Base-by-base conservation (phyloP, 768 basidiomycete genomes). In the Termitomyces sp. region DNA sequence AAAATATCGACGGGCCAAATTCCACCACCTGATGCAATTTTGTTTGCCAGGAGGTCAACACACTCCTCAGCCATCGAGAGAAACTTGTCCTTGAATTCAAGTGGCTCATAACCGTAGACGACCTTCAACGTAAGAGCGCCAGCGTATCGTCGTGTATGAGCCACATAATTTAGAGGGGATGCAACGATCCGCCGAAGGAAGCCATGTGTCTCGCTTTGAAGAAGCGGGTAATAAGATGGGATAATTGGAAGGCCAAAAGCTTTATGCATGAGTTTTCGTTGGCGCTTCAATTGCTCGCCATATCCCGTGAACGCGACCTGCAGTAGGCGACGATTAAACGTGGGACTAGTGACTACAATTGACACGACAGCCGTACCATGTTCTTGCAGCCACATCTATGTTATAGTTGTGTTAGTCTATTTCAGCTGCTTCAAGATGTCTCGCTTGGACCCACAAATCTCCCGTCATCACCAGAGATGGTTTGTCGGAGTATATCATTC, bases 401-500 rank as follows among this genome's bases (percentile, higher is more conserved):
- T 37, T n/a, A 45, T 73, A 18, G 73, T 71, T 16, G 73, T 22
- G 20, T 54, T 58, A 55, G 41, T 53, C 37, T 44, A 27, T 48
- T 44, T 50, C 55, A 52, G 45, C 52, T 41, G 42, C 55, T 6
- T 55, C 54, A 55, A 20, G 12, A 42, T 49, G 20, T 39, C 30
- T 47, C 39, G 60, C 39, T 34, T 44, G 34, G 27, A 82, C 86
- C 66, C 65, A 89, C 81, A 90, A 74, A 54, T 91, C 88, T 24
- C 85, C 83, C 15, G 73, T 75, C 89, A 92, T 91, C 46, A 87
- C 76, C 24, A 89, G 73, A 27, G 75, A 72, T 0, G 87, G 87
- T 68, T 87, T 88, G 72, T 91, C 90, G 8, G 89, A 85, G 69
- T 91, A 91, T 31, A 89, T 84, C 9, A 80, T 73, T 7, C 88